Conservation (phyloP, 164 flowering plant species). For the Dillenia turbinata region DNA sequence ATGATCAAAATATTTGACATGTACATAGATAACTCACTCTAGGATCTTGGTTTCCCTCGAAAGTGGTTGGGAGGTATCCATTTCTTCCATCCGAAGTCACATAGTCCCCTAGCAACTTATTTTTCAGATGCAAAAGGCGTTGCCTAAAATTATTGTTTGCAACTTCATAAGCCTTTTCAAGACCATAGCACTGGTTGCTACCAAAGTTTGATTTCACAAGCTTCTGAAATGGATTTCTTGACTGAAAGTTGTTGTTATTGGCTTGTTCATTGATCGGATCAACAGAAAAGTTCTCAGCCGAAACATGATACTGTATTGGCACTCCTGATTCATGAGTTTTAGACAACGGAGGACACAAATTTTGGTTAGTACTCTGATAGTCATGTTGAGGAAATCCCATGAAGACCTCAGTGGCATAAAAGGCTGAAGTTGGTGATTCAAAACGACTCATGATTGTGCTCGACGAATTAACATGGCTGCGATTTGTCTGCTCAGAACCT, state of each 20-base stretch:
- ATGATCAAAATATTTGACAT: too few relatives aligned
- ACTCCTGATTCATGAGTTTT: slow-evolving; percentile 20
- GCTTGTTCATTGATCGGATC: slow-evolving; percentile 13
- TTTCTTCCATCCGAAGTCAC: slow-evolving; percentile 18
- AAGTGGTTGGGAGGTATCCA: slow-evolving; percentile 12
- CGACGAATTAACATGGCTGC: slow-evolving; percentile 18
- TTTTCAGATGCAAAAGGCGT: slow-evolving; percentile 13
- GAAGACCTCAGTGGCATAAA: slow-evolving; percentile 44
- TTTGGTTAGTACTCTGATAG: slow-evolving; percentile 15
- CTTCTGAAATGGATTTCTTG: slow-evolving; percentile 28
- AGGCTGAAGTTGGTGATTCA: slow-evolving; percentile 44
- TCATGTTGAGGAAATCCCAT: slow-evolving; percentile 40
- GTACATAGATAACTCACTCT: slow-evolving; percentile 28
- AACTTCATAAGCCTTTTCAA: slow-evolving; percentile 14
- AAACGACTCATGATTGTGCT: slow-evolving; percentile 28
- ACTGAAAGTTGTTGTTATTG: slow-evolving; percentile 20
- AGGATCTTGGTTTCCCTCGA: slow-evolving; percentile 26
- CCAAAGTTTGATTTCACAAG: slow-evolving; percentile 20
- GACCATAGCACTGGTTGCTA: slow-evolving; percentile 15
- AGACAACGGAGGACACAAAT: slow-evolving; percentile 20
- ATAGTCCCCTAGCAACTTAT: slow-evolving; percentile 20
- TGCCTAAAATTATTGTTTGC: slow-evolving; percentile 16
- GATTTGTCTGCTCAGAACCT: slow-evolving; percentile 18
- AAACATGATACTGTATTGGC: slow-evolving; percentile 17
- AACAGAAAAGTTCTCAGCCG: slow-evolving; percentile 19